Evolutionary conservation across 208 protist species (phyloP).

Genomic region (Leishmania lainsoni): DNA sequence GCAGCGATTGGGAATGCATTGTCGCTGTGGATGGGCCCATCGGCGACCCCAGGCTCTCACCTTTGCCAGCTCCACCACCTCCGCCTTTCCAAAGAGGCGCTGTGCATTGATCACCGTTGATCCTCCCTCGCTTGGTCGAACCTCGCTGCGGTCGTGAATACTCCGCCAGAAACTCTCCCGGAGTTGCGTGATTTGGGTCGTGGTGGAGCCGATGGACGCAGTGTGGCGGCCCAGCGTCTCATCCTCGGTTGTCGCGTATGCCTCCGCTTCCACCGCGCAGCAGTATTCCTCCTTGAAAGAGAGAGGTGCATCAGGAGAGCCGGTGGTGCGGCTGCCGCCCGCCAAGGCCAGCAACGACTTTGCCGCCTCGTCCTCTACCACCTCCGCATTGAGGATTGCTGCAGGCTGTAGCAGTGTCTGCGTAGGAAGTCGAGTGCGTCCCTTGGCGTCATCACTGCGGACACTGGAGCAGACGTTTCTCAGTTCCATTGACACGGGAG

Average conservation of each 20-base stretch:
- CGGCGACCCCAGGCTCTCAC: background rate
- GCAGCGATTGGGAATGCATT: background rate
- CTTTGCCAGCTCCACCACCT: background rate
- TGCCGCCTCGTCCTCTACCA: conserved; percentile 6
- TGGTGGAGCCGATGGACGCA: conserved; percentile 20
- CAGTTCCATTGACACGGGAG: conserved; percentile 10
- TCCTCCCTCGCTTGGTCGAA: background rate
- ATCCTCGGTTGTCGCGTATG: conserved; percentile 9
- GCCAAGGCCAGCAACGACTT: conserved; percentile 11
- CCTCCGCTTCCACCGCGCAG: conserved; percentile 3
- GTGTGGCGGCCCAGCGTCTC: conserved; percentile 11
- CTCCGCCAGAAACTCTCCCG: conserved; percentile 30
- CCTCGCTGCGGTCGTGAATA: conserved; percentile 12
- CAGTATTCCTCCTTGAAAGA: conserved; percentile 29
- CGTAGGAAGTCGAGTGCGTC: background rate
- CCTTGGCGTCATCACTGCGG: conserved; percentile 5
- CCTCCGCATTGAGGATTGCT: background rate
- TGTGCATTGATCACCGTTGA: background rate
- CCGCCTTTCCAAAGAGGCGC: background rate
- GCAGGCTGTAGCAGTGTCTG: background rate
- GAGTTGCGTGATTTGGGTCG: conserved; percentile 23
- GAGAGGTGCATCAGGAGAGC: conserved; percentile 14
- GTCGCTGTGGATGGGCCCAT: background rate
- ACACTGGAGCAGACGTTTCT: background rate
- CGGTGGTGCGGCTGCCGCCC: conserved; percentile 11